Evolutionary conservation across 2,329 filamentous ascomycete genomes (phyloP), one percentile per base, ranked within the genome.

Genomic region (Diaporthe longicolla): DNA sequence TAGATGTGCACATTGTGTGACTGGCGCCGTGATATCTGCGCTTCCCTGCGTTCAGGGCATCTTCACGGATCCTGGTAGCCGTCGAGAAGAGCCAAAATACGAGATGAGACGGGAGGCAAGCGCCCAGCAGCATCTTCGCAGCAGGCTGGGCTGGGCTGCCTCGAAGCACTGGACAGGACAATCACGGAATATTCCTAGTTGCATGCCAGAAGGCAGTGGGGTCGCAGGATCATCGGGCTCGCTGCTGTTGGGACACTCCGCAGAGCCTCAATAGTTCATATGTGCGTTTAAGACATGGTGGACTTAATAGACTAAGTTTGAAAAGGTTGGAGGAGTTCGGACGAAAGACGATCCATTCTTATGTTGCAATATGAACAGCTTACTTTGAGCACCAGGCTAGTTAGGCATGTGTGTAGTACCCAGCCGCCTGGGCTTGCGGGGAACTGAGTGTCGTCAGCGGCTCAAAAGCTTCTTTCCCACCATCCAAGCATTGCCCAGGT

Each of bases 391-490:
- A 6, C 15, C 7, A 13, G 35, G 6, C n/a, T 21, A 13, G 13
- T 4, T 21, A 58, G 19, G 55, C 35, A 32, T 19, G 3, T 57
- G 9, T 35, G 29, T 59, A 26, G 61, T 37, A 66, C n/a, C 54
- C 52, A 70, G 19, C 50, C 45, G 66, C n/a, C 50, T 69, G 65
- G 65, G 19, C 19, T 45, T 24, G 48, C 37, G 35, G 35, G 19
- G 43, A 19, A 11, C 32, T 26, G n/a, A n/a, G n/a, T n/a, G 54
- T 35, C 66, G 40, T 70, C 68, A 59, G 68, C 68, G 54, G 54
- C 68, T 70, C 40, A 70, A 70, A 70, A 70, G 54, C 54, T 59
- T 70, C 68, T 58, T 50, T 70, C 45, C 24, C 43, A 48, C 26
- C 19, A 52, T n/a, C 61, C 19, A 29, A 15, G 61, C 61, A 19